These are phyloP conservation scores for Pyrus communis DNA, from an alignment of 306 rosid genomes.

Conservation along the genomic window DNA sequence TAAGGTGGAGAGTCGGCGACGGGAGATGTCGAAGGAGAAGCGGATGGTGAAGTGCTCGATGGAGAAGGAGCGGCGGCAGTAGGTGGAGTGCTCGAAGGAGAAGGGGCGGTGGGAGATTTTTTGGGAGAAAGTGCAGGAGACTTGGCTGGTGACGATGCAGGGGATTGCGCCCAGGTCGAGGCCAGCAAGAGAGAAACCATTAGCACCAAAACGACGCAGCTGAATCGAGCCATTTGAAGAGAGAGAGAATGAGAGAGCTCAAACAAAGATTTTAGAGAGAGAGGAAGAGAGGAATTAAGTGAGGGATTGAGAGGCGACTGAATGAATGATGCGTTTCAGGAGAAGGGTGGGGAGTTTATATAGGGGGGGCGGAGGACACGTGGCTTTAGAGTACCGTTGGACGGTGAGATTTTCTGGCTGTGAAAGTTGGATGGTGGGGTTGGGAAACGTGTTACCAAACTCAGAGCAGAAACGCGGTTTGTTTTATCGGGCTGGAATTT, in stretches of 20 bases:
- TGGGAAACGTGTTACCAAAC: too few species aligned
- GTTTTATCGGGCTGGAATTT: too few species aligned
- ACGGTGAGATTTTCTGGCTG: too few species aligned
- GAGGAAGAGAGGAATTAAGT: too few species aligned
- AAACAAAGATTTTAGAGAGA: too few species aligned
- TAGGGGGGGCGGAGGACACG: too few species aligned
- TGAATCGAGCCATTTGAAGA: not conserved
- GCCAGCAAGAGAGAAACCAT: not conserved
- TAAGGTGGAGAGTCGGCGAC: not conserved
- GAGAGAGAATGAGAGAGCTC: not conserved
- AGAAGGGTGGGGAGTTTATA: too few species aligned
- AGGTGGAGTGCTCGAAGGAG: not conserved
- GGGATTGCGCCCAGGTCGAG: not conserved
- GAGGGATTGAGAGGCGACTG: too few species aligned
- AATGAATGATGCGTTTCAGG: too few species aligned
- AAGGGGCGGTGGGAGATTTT: not conserved
- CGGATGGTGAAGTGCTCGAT: not conserved
- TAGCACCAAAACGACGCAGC: not conserved
- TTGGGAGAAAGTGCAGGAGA: not conserved
- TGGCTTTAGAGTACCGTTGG: too few species aligned
- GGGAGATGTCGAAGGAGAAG: not conserved
- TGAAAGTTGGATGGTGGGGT: too few species aligned
- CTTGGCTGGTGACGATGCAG: not conserved
- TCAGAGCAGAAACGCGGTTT: too few species aligned
- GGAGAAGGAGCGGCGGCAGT: not conserved